Conservation (phyloP, 139 green algal species). For the Chlorella sorokiniana region DNA sequence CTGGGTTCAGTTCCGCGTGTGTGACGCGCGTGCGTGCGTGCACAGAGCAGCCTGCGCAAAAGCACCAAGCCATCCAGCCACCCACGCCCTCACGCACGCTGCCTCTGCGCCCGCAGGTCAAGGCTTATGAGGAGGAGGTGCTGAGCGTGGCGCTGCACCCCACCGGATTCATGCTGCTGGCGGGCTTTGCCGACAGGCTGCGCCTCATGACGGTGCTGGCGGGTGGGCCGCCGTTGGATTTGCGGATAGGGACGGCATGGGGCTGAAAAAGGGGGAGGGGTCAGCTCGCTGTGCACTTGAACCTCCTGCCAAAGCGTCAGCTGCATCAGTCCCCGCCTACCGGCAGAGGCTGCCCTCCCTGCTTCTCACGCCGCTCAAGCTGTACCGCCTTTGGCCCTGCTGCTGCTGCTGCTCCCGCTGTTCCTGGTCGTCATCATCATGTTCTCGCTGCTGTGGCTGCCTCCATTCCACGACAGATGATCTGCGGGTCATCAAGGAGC, state of each 20-base stretch:
- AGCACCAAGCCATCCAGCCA: background rate
- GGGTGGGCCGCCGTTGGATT: conserved; percentile 68
- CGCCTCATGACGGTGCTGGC: conserved; percentile 88
- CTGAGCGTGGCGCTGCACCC: conserved; percentile 85
- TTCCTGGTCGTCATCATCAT: background rate
- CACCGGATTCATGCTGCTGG: conserved; percentile 71
- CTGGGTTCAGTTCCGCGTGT: background rate
- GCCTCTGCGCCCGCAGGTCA: conserved; percentile 13
- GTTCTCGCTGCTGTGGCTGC: background rate
- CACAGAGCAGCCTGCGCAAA: no score
- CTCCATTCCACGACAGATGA: background rate
- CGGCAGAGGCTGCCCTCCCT: no score
- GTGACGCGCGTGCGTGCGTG: no score
- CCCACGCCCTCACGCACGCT: background rate
- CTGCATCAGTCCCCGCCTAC: background rate
- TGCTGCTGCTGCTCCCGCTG: background rate
- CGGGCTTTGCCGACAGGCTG: conserved; percentile 92
- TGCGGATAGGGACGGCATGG: background rate
- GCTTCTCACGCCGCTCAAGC: no score
- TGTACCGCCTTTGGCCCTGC: no score
- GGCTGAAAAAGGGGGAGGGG: background rate
- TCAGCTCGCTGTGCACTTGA: background rate
- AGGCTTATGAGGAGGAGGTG: conserved; percentile 37
- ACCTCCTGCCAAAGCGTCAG: no score
- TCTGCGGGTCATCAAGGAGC: conserved; percentile 56